phyloP scores from a whole-genome alignment of 2,329 filamentous ascomycete species.

The Elsinoe perseae region DNA sequence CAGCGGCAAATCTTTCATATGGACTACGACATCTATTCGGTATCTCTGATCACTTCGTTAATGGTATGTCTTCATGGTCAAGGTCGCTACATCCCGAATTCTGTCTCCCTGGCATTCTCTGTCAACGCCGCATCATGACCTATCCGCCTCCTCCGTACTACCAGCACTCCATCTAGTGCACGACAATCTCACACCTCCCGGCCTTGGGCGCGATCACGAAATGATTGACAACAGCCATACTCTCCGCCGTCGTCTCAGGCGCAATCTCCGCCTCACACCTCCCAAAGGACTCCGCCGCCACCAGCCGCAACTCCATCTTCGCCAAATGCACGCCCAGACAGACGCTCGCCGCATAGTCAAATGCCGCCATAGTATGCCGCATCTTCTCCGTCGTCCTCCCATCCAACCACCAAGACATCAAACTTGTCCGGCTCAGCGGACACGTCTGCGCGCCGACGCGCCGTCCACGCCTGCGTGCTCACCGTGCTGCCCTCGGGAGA shows the following conservation, averaged over 20 bases:
- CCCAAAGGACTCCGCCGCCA: conserved; percentile 25
- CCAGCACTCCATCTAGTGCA: conserved; percentile 13
- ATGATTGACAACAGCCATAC: conserved; percentile 28
- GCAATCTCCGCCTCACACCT: conserved; percentile 21
- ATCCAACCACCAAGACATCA: conserved; percentile 21
- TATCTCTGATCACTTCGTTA: too few relatives aligned
- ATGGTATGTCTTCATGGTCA: too few relatives aligned
- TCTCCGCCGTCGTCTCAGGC: conserved; percentile 22
- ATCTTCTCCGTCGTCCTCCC: conserved; percentile 18
- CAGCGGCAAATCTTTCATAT: too few relatives aligned
- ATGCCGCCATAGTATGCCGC: conserved; percentile 24
- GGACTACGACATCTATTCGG: too few relatives aligned
- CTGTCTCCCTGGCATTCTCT: too few relatives aligned
- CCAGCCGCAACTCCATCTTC: conserved; percentile 26
- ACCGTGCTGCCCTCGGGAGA: conserved; percentile 24
- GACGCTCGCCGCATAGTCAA: conserved; percentile 24
- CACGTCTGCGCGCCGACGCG: conserved; percentile 24
- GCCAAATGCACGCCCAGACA: conserved; percentile 30
- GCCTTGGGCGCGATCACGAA: conserved; percentile 27
- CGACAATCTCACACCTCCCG: conserved; percentile 25
- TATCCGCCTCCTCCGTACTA: neutral
- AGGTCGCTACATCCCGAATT: too few relatives aligned
- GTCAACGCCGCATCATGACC: too few relatives aligned
- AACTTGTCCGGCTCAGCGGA: conserved; percentile 24
- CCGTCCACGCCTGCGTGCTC: conserved; percentile 25